Base-by-base conservation (phyloP, 495 filamentous ascomycete species). In the Amphirosellinia nigrospora region DNA sequence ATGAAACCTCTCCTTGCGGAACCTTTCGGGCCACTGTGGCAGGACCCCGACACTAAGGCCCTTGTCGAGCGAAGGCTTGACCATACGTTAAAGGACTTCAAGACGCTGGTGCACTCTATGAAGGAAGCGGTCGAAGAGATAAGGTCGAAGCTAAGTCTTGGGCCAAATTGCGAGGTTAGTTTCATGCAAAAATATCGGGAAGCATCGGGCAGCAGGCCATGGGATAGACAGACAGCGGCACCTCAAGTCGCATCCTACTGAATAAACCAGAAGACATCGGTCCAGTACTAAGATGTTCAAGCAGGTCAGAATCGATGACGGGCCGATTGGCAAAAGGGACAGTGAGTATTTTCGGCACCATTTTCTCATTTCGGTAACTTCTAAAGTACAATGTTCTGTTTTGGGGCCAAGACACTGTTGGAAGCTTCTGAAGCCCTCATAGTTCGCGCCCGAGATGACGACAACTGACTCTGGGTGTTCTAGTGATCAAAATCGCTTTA, bases 401-500 rank as follows among this genome's bases (percentile, higher is more conserved):
- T n/a, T n/a, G n/a, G n/a, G n/a, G n/a, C n/a, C n/a, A n/a, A n/a
- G n/a, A n/a, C n/a, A n/a, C n/a, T n/a, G n/a, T n/a, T n/a, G n/a
- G n/a, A n/a, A n/a, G n/a, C n/a, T n/a, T n/a, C n/a, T n/a, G n/a
- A n/a, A n/a, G n/a, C n/a, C n/a, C n/a, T n/a, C n/a, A n/a, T n/a
- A n/a, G n/a, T n/a, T n/a, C n/a, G n/a, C n/a, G n/a, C n/a, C n/a
- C n/a, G n/a, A n/a, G n/a, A n/a, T n/a, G n/a, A n/a, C n/a, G n/a
- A n/a, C n/a, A n/a, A n/a, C n/a, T n/a, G n/a, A n/a, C n/a, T n/a
- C n/a, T n/a, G n/a, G n/a, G n/a, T n/a, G n/a, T n/a, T n/a, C n/a
- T n/a, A n/a, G n/a, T 66, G 50, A 70, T 77, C 53, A 75, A 71
- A 38, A 82, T 84, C 52, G 72, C 72, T 21, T 71, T 82, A 9